A percentile compares a stretch with the other conserved stretches of the same genome.
Conservation (phyloP, 805 yeast species). For the Saturnispora serradocipensis region DNA sequence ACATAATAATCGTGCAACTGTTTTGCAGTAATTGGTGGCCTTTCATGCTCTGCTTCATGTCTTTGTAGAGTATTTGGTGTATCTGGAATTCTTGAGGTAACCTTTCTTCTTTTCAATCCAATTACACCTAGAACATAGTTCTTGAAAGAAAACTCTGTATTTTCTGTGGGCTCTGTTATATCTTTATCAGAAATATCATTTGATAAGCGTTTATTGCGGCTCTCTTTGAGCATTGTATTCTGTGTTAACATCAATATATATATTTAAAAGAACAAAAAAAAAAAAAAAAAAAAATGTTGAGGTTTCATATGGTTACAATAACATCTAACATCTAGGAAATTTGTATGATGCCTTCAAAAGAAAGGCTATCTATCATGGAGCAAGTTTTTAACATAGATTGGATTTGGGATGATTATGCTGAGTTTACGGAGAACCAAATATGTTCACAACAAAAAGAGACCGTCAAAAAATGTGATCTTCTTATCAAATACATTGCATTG, state of each 20-base stretch:
- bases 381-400: background rate
- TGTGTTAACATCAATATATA: background rate
- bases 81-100: background rate
- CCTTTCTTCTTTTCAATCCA: background rate
- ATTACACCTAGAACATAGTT: slow-evolving; percentile 1
- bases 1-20: slow-evolving; percentile 23
- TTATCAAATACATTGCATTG: background rate
- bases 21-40: slow-evolving; percentile 18
- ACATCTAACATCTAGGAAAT: background rate
- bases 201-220: background rate
- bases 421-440: background rate
- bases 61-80: background rate
- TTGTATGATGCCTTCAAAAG: background rate
- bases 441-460: background rate
- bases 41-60: background rate
- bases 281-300: background rate
- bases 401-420: background rate
- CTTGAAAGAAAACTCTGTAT: background rate
- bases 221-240: slow-evolving; percentile 1
- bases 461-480: background rate
- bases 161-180: background rate
- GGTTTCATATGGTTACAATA: background rate
- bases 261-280: background rate
- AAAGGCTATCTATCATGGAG: background rate
- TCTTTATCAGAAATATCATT: background rate